phyloP scores from a whole-genome alignment of 2,329 filamentous ascomycete genomes.

The Alternaria ethzedia region DNA sequence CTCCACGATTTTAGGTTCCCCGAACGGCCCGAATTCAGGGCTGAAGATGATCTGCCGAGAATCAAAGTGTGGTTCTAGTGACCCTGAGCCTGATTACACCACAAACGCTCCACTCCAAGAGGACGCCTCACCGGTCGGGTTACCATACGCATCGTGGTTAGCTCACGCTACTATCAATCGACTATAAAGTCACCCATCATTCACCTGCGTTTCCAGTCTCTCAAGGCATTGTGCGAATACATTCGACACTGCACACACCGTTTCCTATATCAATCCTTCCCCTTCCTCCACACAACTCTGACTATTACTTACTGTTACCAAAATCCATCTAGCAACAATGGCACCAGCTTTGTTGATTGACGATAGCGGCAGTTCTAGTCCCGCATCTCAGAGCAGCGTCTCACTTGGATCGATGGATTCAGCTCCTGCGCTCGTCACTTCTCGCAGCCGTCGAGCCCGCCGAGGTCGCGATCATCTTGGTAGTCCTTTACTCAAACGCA shows the following conservation, averaged over 20 bases:
- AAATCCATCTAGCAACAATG: background rate
- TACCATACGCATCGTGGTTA: conserved; percentile 10
- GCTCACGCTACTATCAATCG: conserved; percentile 14
- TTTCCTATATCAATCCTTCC: background rate
- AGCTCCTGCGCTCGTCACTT: background rate
- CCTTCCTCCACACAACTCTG: background rate
- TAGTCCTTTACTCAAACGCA: conserved; percentile 57
- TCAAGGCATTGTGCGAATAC: background rate
- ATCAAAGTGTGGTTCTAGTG: conserved; percentile 6
- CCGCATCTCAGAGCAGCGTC: background rate
- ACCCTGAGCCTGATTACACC: conserved; percentile 15
- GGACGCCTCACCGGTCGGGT: conserved; percentile 12
- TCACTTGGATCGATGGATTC: background rate
- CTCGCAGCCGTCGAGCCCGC: background rate
- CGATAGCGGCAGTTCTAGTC: background rate
- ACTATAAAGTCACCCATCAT: conserved; percentile 16
- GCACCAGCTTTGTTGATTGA: conserved; percentile 10
- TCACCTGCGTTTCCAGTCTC: background rate
- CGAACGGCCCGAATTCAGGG: conserved; percentile 1
- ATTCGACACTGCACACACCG: background rate
- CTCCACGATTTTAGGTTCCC: background rate
- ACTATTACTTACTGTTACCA: background rate
- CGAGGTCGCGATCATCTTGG: background rate
- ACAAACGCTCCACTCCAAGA: conserved; percentile 11
- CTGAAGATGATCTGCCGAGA: conserved; percentile 11